Evolutionary conservation across 345 rosid species (phyloP).

Genomic region (Brassica juncea): DNA sequence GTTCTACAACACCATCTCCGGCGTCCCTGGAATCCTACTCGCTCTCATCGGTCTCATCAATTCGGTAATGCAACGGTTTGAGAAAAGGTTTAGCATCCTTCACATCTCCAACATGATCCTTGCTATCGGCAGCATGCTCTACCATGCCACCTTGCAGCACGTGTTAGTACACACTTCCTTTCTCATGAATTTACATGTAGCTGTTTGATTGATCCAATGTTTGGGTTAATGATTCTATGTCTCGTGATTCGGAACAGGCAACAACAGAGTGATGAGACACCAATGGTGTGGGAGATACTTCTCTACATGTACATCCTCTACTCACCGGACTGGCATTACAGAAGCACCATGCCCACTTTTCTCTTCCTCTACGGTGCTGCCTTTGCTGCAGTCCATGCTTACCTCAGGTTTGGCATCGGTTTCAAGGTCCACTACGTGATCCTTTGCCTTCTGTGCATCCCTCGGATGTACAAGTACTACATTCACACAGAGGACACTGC

Average conservation of each 20-base stretch:
- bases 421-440: constrained; percentile 84
- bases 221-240: neutral
- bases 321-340: constrained; percentile 99
- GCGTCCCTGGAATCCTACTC: constrained; percentile 71
- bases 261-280: constrained; percentile 97
- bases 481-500: constrained; percentile 65
- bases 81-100: constrained; percentile 91
- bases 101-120: constrained; percentile 89
- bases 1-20: constrained; percentile 82
- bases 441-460: constrained; percentile 83
- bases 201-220: neutral
- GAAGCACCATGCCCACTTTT: constrained; percentile 93
- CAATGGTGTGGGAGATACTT: constrained; percentile 99
- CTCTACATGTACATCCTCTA: constrained; percentile 90
- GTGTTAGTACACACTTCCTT: constrained; percentile 53
- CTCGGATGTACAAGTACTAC: constrained; percentile 95
- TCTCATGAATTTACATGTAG: too few relatives aligned
- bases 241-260: constrained; percentile 52
- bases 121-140: constrained; percentile 90
- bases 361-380: constrained; percentile 83
- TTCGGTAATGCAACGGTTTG: constrained; percentile 87
- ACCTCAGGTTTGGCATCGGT: constrained; percentile 65
- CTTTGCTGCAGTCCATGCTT: constrained; percentile 73
- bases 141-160: constrained; percentile 77
- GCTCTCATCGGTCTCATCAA: constrained; percentile 80